Percentiles rank a stretch among this genome's conserved stretches.
phyloP scores from a whole-genome alignment of 2,329 filamentous ascomycete species.

The Arthroderma sp. region DNA sequence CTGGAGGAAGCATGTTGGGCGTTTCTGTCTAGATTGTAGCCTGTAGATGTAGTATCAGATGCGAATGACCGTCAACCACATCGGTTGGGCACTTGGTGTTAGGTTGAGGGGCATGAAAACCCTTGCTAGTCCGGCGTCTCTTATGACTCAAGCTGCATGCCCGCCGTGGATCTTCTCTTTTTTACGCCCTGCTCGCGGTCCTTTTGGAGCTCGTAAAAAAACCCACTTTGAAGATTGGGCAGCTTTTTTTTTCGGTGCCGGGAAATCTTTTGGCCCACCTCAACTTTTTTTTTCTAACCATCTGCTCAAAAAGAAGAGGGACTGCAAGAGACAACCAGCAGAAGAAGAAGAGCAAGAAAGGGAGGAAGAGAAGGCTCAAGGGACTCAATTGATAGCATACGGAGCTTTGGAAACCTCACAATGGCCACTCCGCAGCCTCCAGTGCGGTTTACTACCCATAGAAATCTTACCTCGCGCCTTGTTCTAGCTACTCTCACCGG shows the following conservation, averaged over 20 bases:
- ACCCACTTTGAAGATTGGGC: neutral
- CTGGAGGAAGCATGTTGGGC: constrained; percentile 22
- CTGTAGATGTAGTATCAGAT: too few species aligned
- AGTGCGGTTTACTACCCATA: constrained; percentile 70
- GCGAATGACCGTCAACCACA: too few species aligned
- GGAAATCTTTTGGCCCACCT: neutral
- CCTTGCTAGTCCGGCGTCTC: neutral
- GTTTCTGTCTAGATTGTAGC: neutral
- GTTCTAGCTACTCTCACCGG: constrained; percentile 86
- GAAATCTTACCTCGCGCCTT: constrained; percentile 68
- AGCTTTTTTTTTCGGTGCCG: neutral
- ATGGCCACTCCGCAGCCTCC: constrained; percentile 36
- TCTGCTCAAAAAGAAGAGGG: neutral
- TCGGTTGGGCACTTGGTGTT: too few species aligned
- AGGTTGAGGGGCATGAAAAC: too few species aligned
- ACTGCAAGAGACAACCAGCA: neutral
- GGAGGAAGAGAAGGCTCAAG: neutral
- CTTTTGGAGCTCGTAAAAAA: neutral
- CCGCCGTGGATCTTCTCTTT: too few species aligned
- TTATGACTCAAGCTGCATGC: neutral
- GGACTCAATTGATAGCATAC: neutral
- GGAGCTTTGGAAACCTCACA: neutral
- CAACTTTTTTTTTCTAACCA: neutral
- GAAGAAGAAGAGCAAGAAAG: neutral
- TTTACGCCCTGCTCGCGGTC: neutral